Percentiles rank a stretch among this genome's conserved stretches.
phyloP scores from a whole-genome alignment of 2,329 filamentous ascomycete genomes.

The Trichothecium roseum region DNA sequence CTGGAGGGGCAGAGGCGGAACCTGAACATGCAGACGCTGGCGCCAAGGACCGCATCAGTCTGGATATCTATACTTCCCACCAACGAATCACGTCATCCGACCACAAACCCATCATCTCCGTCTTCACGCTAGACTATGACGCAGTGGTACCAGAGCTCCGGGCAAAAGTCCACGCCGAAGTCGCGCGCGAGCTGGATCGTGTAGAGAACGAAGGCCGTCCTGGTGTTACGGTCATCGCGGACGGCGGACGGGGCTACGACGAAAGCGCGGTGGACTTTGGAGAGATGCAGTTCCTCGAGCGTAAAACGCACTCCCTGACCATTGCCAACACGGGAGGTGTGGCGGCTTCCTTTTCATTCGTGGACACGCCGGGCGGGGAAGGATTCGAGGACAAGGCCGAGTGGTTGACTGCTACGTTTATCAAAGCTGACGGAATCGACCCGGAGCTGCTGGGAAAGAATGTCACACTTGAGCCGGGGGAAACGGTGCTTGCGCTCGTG shows the following conservation, averaged over 20 bases:
- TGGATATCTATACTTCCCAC: conserved; percentile 71
- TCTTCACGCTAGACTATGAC: conserved; percentile 79
- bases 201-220: conserved; percentile 87
- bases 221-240: conserved; percentile 71
- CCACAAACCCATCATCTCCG: conserved; percentile 80
- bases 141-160: conserved; percentile 79
- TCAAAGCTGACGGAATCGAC: conserved; percentile 26
- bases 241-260: conserved; percentile 38
- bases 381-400: conserved; percentile 33
- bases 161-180: conserved; percentile 72
- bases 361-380: conserved; percentile 53
- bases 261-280: conserved; percentile 64
- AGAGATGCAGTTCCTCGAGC: conserved; percentile 57
- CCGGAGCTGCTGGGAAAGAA: conserved; percentile 26
- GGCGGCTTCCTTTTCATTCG: conserved; percentile 67
- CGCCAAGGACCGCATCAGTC: conserved; percentile 45
- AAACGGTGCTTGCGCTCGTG: conserved; percentile 63
- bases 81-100: conserved; percentile 87
- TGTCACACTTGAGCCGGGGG: conserved; percentile 72
- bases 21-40: conserved; percentile 43
- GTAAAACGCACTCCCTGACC: conserved; percentile 58
- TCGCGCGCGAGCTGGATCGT: conserved; percentile 78
- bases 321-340: conserved; percentile 89
- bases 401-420: conserved; percentile 65
- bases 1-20: conserved; percentile 29